A percentile compares a stretch with the other conserved stretches of the same genome.
Conservation (phyloP, 2,329 filamentous ascomycete genomes). For the Metarhizium sp. region DNA sequence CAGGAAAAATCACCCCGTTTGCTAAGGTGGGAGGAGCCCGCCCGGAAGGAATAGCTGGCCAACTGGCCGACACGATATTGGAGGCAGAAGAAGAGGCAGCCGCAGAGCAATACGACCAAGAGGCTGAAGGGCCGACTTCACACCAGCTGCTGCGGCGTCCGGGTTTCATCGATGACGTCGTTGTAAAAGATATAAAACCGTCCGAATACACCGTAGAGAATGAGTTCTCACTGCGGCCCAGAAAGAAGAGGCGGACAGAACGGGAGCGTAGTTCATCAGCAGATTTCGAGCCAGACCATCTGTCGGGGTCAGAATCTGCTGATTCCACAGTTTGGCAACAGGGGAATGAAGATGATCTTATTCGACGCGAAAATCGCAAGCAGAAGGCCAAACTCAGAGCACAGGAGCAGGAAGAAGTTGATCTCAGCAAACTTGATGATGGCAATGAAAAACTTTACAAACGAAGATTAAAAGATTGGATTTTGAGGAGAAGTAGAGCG, state of each 20-base stretch:
- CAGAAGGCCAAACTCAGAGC: conserved; percentile 28
- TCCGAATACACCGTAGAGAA: conserved; percentile 20
- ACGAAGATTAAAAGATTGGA: conserved; percentile 66
- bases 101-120: conserved; percentile 28
- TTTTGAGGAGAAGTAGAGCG: conserved; percentile 37
- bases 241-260: conserved; percentile 42
- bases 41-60: conserved; percentile 52
- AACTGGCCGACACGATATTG: conserved; percentile 66
- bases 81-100: conserved; percentile 69
- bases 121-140: conserved; percentile 44
- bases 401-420: conserved; percentile 30
- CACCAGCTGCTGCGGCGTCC: conserved; percentile 67
- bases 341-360: conserved; percentile 27
- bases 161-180: conserved; percentile 47
- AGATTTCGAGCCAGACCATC: conserved; percentile 32
- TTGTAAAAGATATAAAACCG: background rate
- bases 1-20: conserved; percentile 96
- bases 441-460: conserved; percentile 80
- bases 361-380: conserved; percentile 30
- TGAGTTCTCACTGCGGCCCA: conserved; percentile 49
- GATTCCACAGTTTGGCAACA: conserved; percentile 28
- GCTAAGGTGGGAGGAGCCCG: conserved; percentile 63
- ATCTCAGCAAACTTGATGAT: conserved; percentile 64
- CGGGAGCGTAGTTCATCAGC: conserved; percentile 30
- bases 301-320: conserved; percentile 22